These are phyloP conservation scores for Trametes pubescens DNA, from an alignment of 1,284 basidiomycete species.

Conservation along the genomic window DNA sequence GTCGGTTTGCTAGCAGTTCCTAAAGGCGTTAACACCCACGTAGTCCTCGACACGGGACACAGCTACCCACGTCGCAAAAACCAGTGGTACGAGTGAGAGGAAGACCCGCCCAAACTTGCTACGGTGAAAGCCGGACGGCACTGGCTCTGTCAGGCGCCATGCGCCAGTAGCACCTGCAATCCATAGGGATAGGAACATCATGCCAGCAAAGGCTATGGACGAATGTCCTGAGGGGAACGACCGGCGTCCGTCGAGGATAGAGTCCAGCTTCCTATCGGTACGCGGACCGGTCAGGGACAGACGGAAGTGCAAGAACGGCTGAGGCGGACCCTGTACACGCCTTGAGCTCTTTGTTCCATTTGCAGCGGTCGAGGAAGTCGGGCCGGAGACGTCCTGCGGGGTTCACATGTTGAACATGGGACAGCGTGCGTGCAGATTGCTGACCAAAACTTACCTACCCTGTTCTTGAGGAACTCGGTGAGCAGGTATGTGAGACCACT, in stretches of 20 bases:
- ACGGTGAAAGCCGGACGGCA: constrained; percentile 49
- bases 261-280: constrained; percentile 46
- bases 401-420: not conserved
- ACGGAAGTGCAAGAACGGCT: not conserved
- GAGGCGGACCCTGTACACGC: constrained; percentile 62
- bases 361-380: constrained; percentile 72
- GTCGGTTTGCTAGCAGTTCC: no score
- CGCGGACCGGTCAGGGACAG: constrained; percentile 2
- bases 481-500: constrained; percentile 58
- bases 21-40: constrained; percentile 47
- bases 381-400: constrained; percentile 68
- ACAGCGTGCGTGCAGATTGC: not conserved
- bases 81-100: constrained; percentile 60
- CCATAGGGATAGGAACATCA: constrained; percentile 70
- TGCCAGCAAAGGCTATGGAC: constrained; percentile 69
- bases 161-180: constrained; percentile 70
- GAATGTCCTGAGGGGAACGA: constrained; percentile 78
- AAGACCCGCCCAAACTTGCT: constrained; percentile 58
- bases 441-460: constrained; percentile 53
- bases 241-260: constrained; percentile 59
- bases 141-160: constrained; percentile 58
- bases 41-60: constrained; percentile 71
- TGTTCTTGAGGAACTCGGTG: constrained; percentile 66
- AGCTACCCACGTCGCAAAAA: constrained; percentile 67
- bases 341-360: constrained; percentile 58